These are phyloP conservation scores for Coniochaeta sp. DNA, from an alignment of 2,329 filamentous ascomycete species.

Conservation along the genomic window DNA sequence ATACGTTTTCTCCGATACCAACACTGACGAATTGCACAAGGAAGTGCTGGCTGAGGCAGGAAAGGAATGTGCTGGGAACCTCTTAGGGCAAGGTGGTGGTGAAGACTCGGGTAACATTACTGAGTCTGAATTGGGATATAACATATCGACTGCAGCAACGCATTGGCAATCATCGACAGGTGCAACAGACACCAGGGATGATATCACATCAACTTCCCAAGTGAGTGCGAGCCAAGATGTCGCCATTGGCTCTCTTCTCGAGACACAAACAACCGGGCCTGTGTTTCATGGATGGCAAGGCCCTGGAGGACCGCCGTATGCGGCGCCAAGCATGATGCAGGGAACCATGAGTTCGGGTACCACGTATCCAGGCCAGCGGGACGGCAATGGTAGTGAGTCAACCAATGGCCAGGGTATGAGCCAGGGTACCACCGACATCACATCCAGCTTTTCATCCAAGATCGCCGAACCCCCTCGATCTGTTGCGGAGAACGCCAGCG, in stretches of 20 bases:
- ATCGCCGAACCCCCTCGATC: slow-evolving; percentile 10
- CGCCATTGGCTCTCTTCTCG: slow-evolving; percentile 1
- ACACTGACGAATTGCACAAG: background rate
- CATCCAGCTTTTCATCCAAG: background rate
- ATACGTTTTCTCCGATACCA: background rate
- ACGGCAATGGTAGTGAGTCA: slow-evolving; percentile 1
- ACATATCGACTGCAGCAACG: slow-evolving; percentile 7
- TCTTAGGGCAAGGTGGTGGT: slow-evolving; percentile 9
- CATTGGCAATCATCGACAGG: background rate
- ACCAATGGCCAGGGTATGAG: slow-evolving; percentile 2
- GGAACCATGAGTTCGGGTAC: background rate
- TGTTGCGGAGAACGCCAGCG: slow-evolving; percentile 5
- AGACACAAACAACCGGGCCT: background rate
- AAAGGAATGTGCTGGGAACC: slow-evolving; percentile 9
- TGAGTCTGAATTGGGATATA: slow-evolving; percentile 5
- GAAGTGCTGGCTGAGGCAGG: background rate
- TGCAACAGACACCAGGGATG: background rate
- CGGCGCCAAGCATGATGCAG: slow-evolving; percentile 1
- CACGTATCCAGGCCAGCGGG: background rate
- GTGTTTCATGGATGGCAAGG: background rate
- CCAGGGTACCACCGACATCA: slow-evolving; percentile 3
- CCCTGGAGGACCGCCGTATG: background rate
- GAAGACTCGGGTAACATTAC: slow-evolving; percentile 14
- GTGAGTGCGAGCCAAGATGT: slow-evolving; percentile 8
- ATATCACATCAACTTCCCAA: background rate